Evolutionary conservation across 1,139 yeast genomes (phyloP).

Genomic region (Candida sojae): DNA sequence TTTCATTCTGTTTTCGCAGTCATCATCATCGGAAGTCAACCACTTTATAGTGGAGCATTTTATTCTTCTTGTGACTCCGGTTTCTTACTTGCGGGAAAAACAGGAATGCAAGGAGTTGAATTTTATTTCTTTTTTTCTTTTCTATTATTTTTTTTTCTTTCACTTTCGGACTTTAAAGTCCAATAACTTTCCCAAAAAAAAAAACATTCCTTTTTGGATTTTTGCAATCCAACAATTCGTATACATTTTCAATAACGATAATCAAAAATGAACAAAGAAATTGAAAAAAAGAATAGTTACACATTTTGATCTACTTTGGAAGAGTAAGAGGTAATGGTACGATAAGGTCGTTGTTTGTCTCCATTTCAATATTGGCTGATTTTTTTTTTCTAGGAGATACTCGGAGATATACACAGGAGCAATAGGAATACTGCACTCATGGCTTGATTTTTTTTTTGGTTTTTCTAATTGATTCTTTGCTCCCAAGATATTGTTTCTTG

Average conservation of each 20-base stretch:
- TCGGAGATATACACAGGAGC: neutral
- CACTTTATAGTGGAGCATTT: neutral
- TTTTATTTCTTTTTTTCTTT: neutral
- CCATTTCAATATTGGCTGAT: neutral
- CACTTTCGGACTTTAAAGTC: neutral
- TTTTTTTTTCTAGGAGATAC: conserved; percentile 1
- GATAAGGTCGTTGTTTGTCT: neutral
- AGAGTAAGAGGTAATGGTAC: neutral
- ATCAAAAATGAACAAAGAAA: neutral
- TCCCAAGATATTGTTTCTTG: too few species aligned
- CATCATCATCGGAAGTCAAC: too few species aligned
- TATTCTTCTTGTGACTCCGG: neutral
- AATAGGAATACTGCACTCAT: neutral
- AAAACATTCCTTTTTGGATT: too few species aligned
- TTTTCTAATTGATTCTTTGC: too few species aligned
- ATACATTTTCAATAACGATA: too few species aligned
- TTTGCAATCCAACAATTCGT: too few species aligned
- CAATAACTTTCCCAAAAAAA: neutral
- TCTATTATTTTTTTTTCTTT: neutral
- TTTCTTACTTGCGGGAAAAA: neutral
- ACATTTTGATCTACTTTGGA: too few species aligned
- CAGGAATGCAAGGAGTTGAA: neutral
- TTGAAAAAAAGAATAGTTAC: too few species aligned
- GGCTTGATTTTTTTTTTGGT: too few species aligned
- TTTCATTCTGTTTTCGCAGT: too few species aligned